phyloP scores from a whole-genome alignment of 2,329 filamentous ascomycete genomes.

The Fusarium incarnatum region DNA sequence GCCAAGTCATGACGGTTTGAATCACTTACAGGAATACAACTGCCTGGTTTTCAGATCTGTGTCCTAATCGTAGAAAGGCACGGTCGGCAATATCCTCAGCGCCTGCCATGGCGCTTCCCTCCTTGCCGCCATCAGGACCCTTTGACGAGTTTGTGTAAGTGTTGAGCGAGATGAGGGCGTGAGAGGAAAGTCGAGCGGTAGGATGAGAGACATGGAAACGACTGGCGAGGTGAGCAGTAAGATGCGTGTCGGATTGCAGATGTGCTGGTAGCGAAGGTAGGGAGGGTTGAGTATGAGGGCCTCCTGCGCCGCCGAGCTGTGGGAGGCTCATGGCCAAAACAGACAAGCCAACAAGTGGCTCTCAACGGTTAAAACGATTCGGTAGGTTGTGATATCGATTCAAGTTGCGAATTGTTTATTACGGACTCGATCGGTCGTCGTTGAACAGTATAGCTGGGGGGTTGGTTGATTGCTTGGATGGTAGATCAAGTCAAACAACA shows the following conservation, averaged over 20 bases:
- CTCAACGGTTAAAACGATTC: slow-evolving; percentile 26
- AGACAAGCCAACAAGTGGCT: slow-evolving; percentile 52
- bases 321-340: slow-evolving; percentile 72
- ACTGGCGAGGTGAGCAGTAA: slow-evolving; percentile 84
- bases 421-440: slow-evolving; percentile 20
- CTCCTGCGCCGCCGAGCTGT: slow-evolving; percentile 62
- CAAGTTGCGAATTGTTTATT: slow-evolving; percentile 13
- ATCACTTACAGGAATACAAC: slow-evolving; percentile 83
- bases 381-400: slow-evolving; percentile 21
- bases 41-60: slow-evolving; percentile 92
- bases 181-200: slow-evolving; percentile 88
- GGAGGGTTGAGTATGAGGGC: slow-evolving; percentile 83
- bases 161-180: slow-evolving; percentile 91
- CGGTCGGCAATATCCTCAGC: slow-evolving; percentile 91
- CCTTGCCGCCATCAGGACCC: slow-evolving; percentile 89
- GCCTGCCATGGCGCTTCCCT: slow-evolving; percentile 91
- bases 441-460: slow-evolving; percentile 5
- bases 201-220: slow-evolving; percentile 93
- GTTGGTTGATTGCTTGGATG: slow-evolving; percentile 2
- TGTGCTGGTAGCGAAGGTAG: slow-evolving; percentile 89
- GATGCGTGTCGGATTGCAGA: slow-evolving; percentile 79
- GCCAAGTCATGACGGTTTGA: not conserved
- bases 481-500: slow-evolving; percentile 7
- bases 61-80: slow-evolving; percentile 85
- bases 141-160: slow-evolving; percentile 92